These are phyloP conservation scores for Paramecium sonneborni DNA, from an alignment of 73 alveolate species.

Conservation along the genomic window DNA sequence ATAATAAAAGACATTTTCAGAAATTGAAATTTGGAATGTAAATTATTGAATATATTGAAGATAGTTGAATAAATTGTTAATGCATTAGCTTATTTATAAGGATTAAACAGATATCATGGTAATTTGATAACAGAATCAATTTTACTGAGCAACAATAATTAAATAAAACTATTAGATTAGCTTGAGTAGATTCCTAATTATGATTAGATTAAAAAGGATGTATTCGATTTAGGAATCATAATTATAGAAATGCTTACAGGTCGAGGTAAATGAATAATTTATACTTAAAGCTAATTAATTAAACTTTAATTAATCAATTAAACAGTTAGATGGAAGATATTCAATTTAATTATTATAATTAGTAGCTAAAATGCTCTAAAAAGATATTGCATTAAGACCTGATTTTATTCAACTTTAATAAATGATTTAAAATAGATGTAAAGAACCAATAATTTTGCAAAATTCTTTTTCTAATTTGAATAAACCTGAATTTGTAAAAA, in stretches of 20 bases:
- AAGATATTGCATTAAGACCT: neutral
- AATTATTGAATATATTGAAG: neutral
- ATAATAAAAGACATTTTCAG: neutral
- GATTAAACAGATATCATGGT: neutral
- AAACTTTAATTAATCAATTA: neutral
- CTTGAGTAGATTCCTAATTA: neutral
- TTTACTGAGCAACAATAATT: neutral
- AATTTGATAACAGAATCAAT: neutral
- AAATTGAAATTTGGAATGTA: conserved; percentile 6
- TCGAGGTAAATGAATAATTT: neutral
- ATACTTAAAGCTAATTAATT: neutral
- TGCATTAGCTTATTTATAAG: neutral
- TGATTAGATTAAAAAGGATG: neutral
- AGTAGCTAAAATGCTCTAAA: neutral
- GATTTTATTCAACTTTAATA: neutral
- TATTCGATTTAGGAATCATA: neutral
- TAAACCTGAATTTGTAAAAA: neutral
- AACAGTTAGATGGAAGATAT: neutral
- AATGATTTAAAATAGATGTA: neutral
- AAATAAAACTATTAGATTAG: neutral
- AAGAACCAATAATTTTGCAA: neutral
- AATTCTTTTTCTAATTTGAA: neutral
- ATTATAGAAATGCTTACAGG: neutral
- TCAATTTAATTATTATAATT: neutral
- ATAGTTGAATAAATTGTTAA: neutral